phyloP scores from a whole-genome alignment of 441 rosid genomes.

The Adansonia rubrostipa region DNA sequence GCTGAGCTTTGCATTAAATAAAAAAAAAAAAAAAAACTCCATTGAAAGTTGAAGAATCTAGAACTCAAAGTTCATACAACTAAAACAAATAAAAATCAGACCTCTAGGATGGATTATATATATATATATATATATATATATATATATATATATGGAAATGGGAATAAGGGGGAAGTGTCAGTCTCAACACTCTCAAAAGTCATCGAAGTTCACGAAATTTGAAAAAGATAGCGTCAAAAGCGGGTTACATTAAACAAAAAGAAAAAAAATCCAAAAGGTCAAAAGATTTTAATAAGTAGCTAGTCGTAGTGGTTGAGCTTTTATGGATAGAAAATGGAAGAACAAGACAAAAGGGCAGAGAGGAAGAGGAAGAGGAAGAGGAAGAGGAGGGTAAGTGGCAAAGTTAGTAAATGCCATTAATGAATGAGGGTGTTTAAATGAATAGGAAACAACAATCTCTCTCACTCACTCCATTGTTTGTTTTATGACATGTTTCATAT shows the following conservation, averaged over 20 bases:
- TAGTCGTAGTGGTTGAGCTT: constrained; percentile 37
- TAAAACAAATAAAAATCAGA: too few species aligned
- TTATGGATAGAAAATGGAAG: not conserved
- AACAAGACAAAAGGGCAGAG: not conserved
- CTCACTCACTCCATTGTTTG: not conserved
- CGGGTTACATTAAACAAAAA: constrained; percentile 35
- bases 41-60: not conserved
- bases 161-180: not conserved
- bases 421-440: constrained; percentile 43
- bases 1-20: too few species aligned
- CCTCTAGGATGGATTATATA: too few species aligned
- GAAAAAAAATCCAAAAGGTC: constrained; percentile 30
- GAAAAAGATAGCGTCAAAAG: constrained; percentile 47
- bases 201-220: constrained; percentile 49
- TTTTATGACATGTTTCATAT: not conserved
- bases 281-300: constrained; percentile 7
- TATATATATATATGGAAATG: not conserved
- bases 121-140: not conserved
- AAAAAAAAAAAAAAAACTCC: not conserved
- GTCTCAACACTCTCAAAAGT: constrained; percentile 4
- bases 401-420: constrained; percentile 54
- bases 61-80: not conserved
- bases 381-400: constrained; percentile 38
- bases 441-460: not conserved
- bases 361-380: not conserved